Conservation (phyloP, 441 rosid genomes). For the Eruca vesicaria region DNA sequence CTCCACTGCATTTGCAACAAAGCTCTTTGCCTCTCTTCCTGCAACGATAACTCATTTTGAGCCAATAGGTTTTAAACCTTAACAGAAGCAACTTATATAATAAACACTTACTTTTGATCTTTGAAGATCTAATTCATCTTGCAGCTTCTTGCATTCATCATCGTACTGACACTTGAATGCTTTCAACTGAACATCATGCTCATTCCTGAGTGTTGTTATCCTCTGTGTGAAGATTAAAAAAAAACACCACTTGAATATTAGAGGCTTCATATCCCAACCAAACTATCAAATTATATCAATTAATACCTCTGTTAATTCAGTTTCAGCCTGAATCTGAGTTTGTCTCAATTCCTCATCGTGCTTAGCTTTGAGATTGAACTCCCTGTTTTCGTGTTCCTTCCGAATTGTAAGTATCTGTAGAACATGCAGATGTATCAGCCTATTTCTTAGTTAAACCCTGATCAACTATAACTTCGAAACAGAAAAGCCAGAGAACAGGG, state of each 20-base stretch:
- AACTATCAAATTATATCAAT: slow-evolving; percentile 6
- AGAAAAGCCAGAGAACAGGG: not conserved
- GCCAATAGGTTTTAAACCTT: not conserved
- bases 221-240: slow-evolving; percentile 41
- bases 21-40: slow-evolving; percentile 94
- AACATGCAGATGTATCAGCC: slow-evolving; percentile 12
- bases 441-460: not conserved
- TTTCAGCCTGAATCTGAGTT: slow-evolving; percentile 62
- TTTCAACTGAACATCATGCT: slow-evolving; percentile 73
- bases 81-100: not conserved
- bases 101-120: not conserved
- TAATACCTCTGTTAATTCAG: slow-evolving; percentile 63
- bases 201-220: slow-evolving; percentile 53
- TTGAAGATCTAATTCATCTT: not conserved
- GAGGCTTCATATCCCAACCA: slow-evolving; percentile 13
- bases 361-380: slow-evolving; percentile 51
- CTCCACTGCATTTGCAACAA: slow-evolving; percentile 92
- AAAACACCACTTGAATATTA: not conserved
- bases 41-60: slow-evolving; percentile 10
- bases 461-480: not conserved
- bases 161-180: slow-evolving; percentile 69
- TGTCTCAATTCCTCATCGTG: slow-evolving; percentile 60
- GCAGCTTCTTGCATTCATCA: slow-evolving; percentile 68
- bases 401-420: slow-evolving; percentile 48
- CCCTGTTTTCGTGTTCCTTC: slow-evolving; percentile 55